phyloP scores from a whole-genome alignment of 129 eudicot genomes.

The Mikania micrantha region DNA sequence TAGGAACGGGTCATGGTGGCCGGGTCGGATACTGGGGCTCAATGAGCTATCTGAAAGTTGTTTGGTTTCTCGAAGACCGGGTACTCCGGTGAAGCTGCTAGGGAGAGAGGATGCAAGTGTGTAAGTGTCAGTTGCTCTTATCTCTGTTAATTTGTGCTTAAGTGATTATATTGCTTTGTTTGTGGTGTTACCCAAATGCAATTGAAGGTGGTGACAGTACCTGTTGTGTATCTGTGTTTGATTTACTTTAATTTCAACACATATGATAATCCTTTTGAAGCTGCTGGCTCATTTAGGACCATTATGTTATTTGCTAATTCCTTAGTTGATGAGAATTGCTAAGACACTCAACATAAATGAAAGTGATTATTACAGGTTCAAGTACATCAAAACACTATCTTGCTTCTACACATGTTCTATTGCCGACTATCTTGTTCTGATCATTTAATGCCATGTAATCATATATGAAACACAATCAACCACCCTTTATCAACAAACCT shows the following conservation, averaged over 20 bases:
- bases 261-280: too few relatives aligned
- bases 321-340: background rate
- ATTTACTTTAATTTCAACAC: background rate
- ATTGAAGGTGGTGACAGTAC: too few relatives aligned
- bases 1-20: conserved; percentile 95
- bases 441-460: background rate
- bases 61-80: conserved; percentile 50
- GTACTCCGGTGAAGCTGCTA: conserved; percentile 86
- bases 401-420: background rate
- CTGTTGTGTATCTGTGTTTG: too few relatives aligned
- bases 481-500: background rate
- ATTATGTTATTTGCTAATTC: background rate
- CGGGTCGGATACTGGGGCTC: conserved; percentile 64
- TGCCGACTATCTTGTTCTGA: background rate
- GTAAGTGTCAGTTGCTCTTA: conserved; percentile 42
- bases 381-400: background rate
- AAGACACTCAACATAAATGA: background rate
- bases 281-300: background rate
- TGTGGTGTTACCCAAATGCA: too few relatives aligned
- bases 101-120: conserved; percentile 81
- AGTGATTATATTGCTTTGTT: too few relatives aligned
- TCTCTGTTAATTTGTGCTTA: background rate
- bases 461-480: background rate
- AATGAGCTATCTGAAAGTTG: conserved; percentile 60
- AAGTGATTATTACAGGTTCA: background rate